Conservation (phyloP, 1,284 basidiomycete genomes). For the Mixia osmundae region DNA sequence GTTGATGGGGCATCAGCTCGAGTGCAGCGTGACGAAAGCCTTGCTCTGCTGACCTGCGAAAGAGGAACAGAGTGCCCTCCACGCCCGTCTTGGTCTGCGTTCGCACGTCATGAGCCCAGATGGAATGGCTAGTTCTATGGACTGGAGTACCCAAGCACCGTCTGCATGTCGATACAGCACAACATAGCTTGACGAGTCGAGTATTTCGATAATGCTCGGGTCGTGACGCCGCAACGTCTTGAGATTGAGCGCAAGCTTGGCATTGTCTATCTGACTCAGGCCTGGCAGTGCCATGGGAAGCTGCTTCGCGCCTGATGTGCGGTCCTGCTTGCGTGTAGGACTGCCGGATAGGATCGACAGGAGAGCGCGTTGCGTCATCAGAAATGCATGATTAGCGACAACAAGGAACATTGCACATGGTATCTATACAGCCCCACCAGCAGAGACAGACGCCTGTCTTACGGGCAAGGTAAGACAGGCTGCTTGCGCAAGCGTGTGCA, state of each 20-base stretch:
- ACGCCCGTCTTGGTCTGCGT: slow-evolving; percentile 47
- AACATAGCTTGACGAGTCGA: slow-evolving; percentile 64
- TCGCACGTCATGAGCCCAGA: not conserved
- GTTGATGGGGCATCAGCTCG: not conserved
- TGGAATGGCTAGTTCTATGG: not conserved
- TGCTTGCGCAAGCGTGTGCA: slow-evolving; percentile 3
- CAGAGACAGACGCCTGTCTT: too few relatives aligned
- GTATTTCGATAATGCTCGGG: slow-evolving; percentile 48
- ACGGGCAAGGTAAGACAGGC: slow-evolving; percentile 3
- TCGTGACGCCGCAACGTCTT: slow-evolving; percentile 59
- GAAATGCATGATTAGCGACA: too few relatives aligned
- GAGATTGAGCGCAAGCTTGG: slow-evolving; percentile 43
- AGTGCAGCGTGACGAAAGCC: not conserved
- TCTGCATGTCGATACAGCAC: slow-evolving; percentile 20
- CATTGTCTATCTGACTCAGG: too few relatives aligned
- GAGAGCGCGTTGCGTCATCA: too few relatives aligned
- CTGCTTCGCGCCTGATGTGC: too few relatives aligned
- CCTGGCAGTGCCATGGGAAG: too few relatives aligned
- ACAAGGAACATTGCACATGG: too few relatives aligned
- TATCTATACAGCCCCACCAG: too few relatives aligned
- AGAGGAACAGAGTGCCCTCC: slow-evolving; percentile 66
- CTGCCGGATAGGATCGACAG: too few relatives aligned
- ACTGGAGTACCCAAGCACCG: slow-evolving; percentile 15
- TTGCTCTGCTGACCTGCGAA: not conserved
- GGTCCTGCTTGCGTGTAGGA: too few relatives aligned